Evolutionary conservation across 176 grass and related monocot species (phyloP).

Genomic region (Oryza australiensis): DNA sequence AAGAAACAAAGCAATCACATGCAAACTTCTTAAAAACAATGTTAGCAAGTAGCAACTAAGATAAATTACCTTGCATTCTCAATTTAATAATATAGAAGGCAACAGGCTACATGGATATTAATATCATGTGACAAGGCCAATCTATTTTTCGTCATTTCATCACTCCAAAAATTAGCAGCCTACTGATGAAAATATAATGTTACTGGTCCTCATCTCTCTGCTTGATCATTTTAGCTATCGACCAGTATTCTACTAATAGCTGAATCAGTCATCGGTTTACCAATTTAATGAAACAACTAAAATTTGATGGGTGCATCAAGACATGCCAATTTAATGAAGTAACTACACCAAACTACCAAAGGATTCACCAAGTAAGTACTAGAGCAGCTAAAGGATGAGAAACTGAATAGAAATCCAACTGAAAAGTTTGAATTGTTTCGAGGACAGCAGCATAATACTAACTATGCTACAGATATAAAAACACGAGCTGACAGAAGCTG

Average conservation of each 20-base stretch:
- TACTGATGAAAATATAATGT: not conserved
- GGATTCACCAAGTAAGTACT: not conserved
- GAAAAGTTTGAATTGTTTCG: not conserved
- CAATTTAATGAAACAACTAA: too few relatives aligned
- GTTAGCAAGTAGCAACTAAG: constrained; percentile 21
- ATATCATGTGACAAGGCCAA: not conserved
- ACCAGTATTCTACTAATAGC: not conserved
- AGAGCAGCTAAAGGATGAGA: not conserved
- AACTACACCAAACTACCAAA: not conserved
- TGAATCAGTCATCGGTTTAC: constrained; percentile 9
- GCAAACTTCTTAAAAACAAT: not conserved
- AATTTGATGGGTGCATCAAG: not conserved
- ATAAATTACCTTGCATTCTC: constrained; percentile 1
- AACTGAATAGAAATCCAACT: not conserved
- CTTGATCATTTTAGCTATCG: not conserved
- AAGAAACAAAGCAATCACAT: constrained; percentile 30
- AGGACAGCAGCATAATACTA: constrained; percentile 12
- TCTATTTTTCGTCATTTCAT: not conserved
- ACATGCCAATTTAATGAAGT: constrained; percentile 6
- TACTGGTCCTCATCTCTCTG: not conserved
- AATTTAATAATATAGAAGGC: not conserved
- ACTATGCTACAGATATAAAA: not conserved
- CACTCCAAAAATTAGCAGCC: not conserved
- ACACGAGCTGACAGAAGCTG: not conserved
- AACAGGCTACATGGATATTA: not conserved